Base-by-base conservation (phyloP, 2,329 filamentous ascomycete genomes). In the Beauveria medogensis region DNA sequence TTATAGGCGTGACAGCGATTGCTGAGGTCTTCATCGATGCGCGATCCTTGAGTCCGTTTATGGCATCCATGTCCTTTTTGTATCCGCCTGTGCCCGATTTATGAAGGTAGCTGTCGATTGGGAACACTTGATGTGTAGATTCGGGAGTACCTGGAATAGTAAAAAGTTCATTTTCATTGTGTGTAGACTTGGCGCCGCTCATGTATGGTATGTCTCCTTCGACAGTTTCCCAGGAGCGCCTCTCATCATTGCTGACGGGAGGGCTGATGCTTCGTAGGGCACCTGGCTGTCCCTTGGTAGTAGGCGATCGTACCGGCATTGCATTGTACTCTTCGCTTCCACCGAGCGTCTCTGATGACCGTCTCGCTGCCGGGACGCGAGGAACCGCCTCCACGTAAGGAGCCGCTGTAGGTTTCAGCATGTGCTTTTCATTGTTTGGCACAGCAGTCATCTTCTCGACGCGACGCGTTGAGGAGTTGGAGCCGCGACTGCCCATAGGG, bases 41-140 rank as follows among this genome's bases (percentile, higher is more conserved):
- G 14, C 34, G 26, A 16, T 26, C 48, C 26, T 20, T 52, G 10
- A 34, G 12, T n/a, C 24, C 26, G 3, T 28, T 16, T 28, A 47
- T 28, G 3, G 16, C n/a, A 41, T 41, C 43, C 28, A 30, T 34
- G 24, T 43, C 50, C 22, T 54, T 60, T 16, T 54, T 40, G 34
- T 41, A 41, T 40, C 51, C 46, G 4, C 28, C 28, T 14, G 51
- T 16, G 20, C 64, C 65, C 3, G 65, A 61, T 14, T 71, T 69
- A 16, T 69, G 64, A 8, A 71, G 46, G 44, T 71, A 69, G 24
- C 64, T 65, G 3, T 70, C 65, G 8, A 67, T 69, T 1, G 71
- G 71, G 41, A 74, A 64, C 3, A 74, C 53, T 41, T 73, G 69
- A 37, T 69, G 68, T 2, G 69, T 69, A 18, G 71, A 72, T 20